Conservation (phyloP, 257 asterid genomes). For the Leonotis leonurus region DNA sequence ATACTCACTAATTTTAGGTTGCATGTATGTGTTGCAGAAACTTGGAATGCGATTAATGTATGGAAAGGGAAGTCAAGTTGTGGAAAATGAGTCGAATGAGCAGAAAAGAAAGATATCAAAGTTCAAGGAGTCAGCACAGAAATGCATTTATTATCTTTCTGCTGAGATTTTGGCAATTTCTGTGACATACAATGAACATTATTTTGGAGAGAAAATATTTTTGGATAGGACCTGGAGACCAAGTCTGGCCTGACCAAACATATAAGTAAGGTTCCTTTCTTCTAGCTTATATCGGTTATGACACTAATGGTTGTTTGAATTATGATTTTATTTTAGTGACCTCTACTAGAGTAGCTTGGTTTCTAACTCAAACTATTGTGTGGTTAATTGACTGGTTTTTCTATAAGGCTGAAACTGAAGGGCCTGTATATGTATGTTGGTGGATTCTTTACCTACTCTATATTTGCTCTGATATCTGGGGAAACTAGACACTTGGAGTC, state of each 20-base stretch:
- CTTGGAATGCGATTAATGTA: slow-evolving; percentile 58
- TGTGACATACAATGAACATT: slow-evolving; percentile 90
- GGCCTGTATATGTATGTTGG: slow-evolving; percentile 79
- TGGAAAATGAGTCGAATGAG: slow-evolving; percentile 44
- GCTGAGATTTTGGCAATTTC: slow-evolving; percentile 78
- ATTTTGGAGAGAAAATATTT: slow-evolving; percentile 64
- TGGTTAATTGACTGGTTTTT: slow-evolving; percentile 16
- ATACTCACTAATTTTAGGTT: slow-evolving; percentile 14
- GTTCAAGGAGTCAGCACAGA: slow-evolving; percentile 99
- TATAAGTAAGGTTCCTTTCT: slow-evolving; percentile 59
- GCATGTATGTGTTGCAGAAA: slow-evolving; percentile 57
- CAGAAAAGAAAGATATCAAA: slow-evolving; percentile 59
- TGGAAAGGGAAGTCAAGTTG: slow-evolving; percentile 42
- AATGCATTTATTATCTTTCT: slow-evolving; percentile 80
- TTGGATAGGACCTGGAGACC: slow-evolving; percentile 91
- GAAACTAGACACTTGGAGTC: slow-evolving; percentile 96
- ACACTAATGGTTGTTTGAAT: not conserved
- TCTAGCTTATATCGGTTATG: not conserved
- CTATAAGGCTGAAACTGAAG: slow-evolving; percentile 76
- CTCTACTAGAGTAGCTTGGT: not conserved
- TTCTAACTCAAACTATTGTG: not conserved
- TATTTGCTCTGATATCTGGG: slow-evolving; percentile 92
- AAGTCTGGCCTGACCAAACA: slow-evolving; percentile 86
- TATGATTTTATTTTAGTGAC: not conserved
- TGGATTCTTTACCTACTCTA: slow-evolving; percentile 91